phyloP scores from a whole-genome alignment of 1,139 yeast genomes.

The Wickerhamomyces sp. region DNA sequence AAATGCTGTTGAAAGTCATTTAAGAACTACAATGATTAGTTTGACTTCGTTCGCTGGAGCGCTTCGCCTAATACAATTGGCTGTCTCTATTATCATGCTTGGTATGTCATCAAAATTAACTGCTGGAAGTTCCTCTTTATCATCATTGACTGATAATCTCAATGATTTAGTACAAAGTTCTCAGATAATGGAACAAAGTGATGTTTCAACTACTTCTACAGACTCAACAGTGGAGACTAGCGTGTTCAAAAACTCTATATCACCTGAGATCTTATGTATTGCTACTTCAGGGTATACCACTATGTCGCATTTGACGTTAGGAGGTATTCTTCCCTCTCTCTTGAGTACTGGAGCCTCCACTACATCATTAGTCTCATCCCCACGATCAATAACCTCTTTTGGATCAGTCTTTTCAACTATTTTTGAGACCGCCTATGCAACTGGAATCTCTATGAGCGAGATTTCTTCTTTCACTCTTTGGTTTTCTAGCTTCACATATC shows the following conservation, averaged over 20 bases:
- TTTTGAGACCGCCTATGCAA: slow-evolving; percentile 1
- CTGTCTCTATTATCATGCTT: not conserved
- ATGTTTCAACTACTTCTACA: too few relatives aligned
- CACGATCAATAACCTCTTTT: not conserved
- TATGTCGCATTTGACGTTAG: slow-evolving; percentile 1
- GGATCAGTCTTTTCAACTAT: not conserved
- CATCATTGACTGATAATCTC: not conserved
- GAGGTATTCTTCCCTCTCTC: slow-evolving; percentile 2
- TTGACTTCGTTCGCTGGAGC: not conserved
- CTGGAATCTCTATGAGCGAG: slow-evolving; percentile 5
- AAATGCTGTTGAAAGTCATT: too few relatives aligned
- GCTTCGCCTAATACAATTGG: not conserved
- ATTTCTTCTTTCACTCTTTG: slow-evolving; percentile 7
- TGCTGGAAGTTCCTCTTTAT: not conserved
- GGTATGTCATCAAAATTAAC: not conserved
- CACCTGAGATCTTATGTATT: slow-evolving; percentile 5
- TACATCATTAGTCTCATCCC: slow-evolving; percentile 1
- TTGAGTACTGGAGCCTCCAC: slow-evolving; percentile 2
- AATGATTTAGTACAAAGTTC: not conserved
- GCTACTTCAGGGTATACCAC: slow-evolving; percentile 6
- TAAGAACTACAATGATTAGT: too few relatives aligned
- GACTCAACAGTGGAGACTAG: not conserved
- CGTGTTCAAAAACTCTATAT: not conserved
- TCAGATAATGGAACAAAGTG: too few relatives aligned
- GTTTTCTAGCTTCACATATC: slow-evolving; percentile 11